Base-by-base conservation (phyloP, 2,329 filamentous ascomycete species). In the Pseudomassariella vexata region DNA sequence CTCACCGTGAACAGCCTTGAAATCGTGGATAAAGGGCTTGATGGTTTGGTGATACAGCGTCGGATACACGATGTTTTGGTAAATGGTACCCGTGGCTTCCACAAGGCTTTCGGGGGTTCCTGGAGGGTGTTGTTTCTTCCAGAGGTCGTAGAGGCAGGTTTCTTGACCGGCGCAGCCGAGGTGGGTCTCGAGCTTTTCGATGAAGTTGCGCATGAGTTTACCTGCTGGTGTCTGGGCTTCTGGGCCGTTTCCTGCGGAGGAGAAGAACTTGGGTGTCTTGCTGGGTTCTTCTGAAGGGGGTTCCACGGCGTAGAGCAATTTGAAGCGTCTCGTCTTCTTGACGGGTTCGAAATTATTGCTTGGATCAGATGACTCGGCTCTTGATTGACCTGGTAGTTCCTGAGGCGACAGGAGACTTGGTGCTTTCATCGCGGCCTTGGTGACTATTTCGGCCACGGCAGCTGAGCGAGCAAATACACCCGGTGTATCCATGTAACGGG, bases 391-490 rank as follows among this genome's bases (percentile, higher is more conserved):
- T n/a, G n/a, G n/a, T n/a, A n/a, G n/a, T n/a, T n/a, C n/a, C n/a
- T n/a, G n/a, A n/a, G n/a, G n/a, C n/a, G n/a, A n/a, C n/a, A n/a
- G n/a, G n/a, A n/a, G n/a, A n/a, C n/a, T n/a, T n/a, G n/a, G n/a
- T 10, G 19, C 14, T 5, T 19, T 18, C 15, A 32, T 29, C 43
- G 42, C 35, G 3, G 33, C 32, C 8, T n/a, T 24, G 8, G 9
- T 35, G 11, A 33, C 40, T 6, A 19, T 25, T 28, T 34, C 25
- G 2, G 36, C 28, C 5, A 44, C 20, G 3, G 16, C 16, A 0
- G 40, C 38, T 7, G 44, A 43, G 11, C 42, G 36, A 9, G 44
- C 27, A 28, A 47, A 41, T 5, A 45, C 34, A 4, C 42, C 39
- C 3, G 42, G 23, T 1, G 36, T 42, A 10, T 45, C 40, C 17